Percentiles rank a stretch among this genome's conserved stretches.
These are phyloP conservation scores for Microsporum canis DNA, from an alignment of 2,329 filamentous ascomycete species.

Conservation along the genomic window DNA sequence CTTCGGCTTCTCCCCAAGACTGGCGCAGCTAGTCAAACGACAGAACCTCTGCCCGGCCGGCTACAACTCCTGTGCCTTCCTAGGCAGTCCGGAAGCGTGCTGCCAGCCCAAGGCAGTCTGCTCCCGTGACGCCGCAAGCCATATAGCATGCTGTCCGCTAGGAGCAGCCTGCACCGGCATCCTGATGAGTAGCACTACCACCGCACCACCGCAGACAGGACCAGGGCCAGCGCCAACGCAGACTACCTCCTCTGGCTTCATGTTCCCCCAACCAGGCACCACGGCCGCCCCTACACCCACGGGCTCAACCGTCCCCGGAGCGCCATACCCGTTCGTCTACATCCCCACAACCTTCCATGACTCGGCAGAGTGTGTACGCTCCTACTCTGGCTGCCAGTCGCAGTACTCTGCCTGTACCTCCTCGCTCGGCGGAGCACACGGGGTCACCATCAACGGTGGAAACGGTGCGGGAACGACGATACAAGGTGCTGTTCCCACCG, in stretches of 20 bases:
- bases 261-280: constrained; percentile 27
- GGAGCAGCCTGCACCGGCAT: constrained; percentile 48
- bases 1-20: constrained; percentile 1
- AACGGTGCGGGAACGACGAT: constrained; percentile 41
- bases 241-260: constrained; percentile 23
- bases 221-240: constrained; percentile 15
- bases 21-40: constrained; percentile 12
- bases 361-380: constrained; percentile 41
- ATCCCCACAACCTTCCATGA: constrained; percentile 45
- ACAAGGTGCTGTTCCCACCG: constrained; percentile 32
- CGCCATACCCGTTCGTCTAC: constrained; percentile 42
- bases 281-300: constrained; percentile 24
- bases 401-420: constrained; percentile 36
- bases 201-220: constrained; percentile 13
- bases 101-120: constrained; percentile 45
- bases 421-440: constrained; percentile 39
- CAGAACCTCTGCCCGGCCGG: constrained; percentile 39
- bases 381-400: constrained; percentile 43
- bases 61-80: constrained; percentile 42
- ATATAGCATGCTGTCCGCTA: constrained; percentile 51
- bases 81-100: constrained; percentile 45
- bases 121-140: constrained; percentile 44
- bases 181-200: constrained; percentile 24
- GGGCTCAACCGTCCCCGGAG: constrained; percentile 37
- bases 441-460: constrained; percentile 41